Evolutionary conservation across 768 basidiomycete species (phyloP).

Genomic region (Suillus tomentosus): DNA sequence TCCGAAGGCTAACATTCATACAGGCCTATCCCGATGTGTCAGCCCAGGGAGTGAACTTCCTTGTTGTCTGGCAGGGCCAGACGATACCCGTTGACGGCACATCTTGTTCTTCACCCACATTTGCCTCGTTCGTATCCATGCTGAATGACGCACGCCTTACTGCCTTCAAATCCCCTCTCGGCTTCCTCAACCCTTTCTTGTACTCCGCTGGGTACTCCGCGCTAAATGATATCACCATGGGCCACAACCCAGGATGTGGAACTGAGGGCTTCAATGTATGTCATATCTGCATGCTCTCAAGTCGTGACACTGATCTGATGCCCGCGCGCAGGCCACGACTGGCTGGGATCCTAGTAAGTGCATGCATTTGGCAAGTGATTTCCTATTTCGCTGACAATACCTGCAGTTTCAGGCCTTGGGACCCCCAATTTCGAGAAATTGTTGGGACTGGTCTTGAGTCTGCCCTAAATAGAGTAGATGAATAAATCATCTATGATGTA

Average conservation of each 20-base stretch:
- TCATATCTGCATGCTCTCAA: conserved; percentile 8
- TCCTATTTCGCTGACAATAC: conserved; percentile 9
- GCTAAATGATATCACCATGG: conserved; percentile 52
- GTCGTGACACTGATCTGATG: background rate
- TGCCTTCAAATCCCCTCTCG: conserved; percentile 33
- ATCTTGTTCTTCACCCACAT: conserved; percentile 33
- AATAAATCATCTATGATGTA: background rate
- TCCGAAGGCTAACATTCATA: conserved; percentile 17
- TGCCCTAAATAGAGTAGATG: conserved; percentile 3
- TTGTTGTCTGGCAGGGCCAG: conserved; percentile 43
- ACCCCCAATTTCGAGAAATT: conserved; percentile 55
- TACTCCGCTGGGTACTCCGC: conserved; percentile 44
- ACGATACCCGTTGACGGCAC: conserved; percentile 35
- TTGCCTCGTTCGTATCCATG: conserved; percentile 37
- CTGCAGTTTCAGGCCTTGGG: conserved; percentile 54
- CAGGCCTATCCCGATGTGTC: conserved; percentile 67
- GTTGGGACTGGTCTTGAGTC: conserved; percentile 36
- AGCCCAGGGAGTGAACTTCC: conserved; percentile 56
- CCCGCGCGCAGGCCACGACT: conserved; percentile 39
- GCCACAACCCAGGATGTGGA: conserved; percentile 48
- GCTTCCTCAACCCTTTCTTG: conserved; percentile 53
- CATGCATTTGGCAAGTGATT: conserved; percentile 18
- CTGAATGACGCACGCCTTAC: conserved; percentile 41
- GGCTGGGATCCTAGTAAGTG: conserved; percentile 62
- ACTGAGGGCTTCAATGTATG: conserved; percentile 44